Conservation (phyloP, 2,329 filamentous ascomycete genomes). For the Fusarium hostae region DNA sequence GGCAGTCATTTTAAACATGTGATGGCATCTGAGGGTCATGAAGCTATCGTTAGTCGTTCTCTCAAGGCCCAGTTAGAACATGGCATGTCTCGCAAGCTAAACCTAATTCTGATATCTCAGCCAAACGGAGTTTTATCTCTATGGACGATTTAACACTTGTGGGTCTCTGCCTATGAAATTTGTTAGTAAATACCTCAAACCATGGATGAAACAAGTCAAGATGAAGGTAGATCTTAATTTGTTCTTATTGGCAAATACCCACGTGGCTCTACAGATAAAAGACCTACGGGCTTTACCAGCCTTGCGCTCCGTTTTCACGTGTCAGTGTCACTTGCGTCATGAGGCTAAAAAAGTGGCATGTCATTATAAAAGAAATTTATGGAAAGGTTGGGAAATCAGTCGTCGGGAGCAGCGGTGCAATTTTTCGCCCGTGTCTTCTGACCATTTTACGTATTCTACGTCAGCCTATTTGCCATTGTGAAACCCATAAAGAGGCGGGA, state of each 20-base stretch:
- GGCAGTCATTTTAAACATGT: neutral
- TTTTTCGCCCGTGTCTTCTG: neutral
- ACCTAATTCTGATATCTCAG: neutral
- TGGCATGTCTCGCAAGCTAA: neutral
- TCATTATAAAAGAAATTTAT: neutral
- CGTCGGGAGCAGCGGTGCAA: neutral
- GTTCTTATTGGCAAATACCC: neutral
- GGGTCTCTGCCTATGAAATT: neutral
- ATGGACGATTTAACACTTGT: neutral
- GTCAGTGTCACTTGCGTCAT: neutral
- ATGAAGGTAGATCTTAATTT: neutral
- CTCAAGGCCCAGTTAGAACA: neutral
- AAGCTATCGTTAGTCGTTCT: neutral
- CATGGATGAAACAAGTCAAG: rapidly evolving
- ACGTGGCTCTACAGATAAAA: neutral
- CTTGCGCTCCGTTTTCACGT: neutral
- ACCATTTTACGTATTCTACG: neutral
- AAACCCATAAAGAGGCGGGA: neutral
- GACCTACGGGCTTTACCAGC: neutral
- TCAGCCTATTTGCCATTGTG: neutral
- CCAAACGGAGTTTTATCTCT: neutral
- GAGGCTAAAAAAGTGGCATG: neutral
- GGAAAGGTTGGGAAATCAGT: neutral
- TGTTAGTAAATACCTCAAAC: neutral
- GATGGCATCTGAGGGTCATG: neutral